Percentiles rank a stretch among this genome's conserved stretches.
phyloP scores from a whole-genome alignment of 768 basidiomycete genomes.

The Exidia glandulosa region DNA sequence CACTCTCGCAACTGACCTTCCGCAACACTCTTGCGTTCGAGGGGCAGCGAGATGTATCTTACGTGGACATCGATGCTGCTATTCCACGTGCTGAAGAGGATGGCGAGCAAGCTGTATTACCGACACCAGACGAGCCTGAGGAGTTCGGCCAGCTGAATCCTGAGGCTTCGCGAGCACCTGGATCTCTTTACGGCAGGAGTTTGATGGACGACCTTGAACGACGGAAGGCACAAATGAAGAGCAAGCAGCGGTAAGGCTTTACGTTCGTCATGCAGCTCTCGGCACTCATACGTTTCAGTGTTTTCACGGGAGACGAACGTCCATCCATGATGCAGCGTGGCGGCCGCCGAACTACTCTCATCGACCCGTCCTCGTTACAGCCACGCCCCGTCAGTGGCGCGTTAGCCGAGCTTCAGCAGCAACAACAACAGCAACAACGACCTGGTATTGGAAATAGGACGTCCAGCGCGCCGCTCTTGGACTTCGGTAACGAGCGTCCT shows the following conservation, averaged over 20 bases:
- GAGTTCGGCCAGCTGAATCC: constrained; percentile 12
- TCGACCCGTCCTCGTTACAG: constrained; percentile 56
- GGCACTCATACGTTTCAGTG: constrained; percentile 30
- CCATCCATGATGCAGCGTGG: constrained; percentile 89
- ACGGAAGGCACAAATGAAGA: constrained; percentile 72
- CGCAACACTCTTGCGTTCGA: constrained; percentile 66
- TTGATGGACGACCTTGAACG: constrained; percentile 83
- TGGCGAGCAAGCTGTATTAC: constrained; percentile 54
- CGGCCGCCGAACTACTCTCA: constrained; percentile 52
- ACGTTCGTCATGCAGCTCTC: neutral
- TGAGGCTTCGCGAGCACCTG: constrained; percentile 44
- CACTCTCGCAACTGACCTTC: constrained; percentile 76
- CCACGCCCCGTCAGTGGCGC: constrained; percentile 31
- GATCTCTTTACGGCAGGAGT: constrained; percentile 77
- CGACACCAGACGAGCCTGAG: constrained; percentile 22
- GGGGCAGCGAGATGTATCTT: constrained; percentile 52
- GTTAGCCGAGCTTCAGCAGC: constrained; percentile 31
- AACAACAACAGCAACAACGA: too few relatives aligned
- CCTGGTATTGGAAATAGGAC: constrained; percentile 33
- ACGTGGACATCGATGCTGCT: constrained; percentile 44
- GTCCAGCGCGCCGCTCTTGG: constrained; percentile 54
- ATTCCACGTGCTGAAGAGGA: constrained; percentile 69
- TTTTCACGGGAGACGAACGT: constrained; percentile 78
- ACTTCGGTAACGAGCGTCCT: constrained; percentile 42
- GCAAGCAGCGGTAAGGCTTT: constrained; percentile 60